Evolutionary conservation across 2,329 filamentous ascomycete genomes (phyloP).

Genomic region (Fusarium falciforme): DNA sequence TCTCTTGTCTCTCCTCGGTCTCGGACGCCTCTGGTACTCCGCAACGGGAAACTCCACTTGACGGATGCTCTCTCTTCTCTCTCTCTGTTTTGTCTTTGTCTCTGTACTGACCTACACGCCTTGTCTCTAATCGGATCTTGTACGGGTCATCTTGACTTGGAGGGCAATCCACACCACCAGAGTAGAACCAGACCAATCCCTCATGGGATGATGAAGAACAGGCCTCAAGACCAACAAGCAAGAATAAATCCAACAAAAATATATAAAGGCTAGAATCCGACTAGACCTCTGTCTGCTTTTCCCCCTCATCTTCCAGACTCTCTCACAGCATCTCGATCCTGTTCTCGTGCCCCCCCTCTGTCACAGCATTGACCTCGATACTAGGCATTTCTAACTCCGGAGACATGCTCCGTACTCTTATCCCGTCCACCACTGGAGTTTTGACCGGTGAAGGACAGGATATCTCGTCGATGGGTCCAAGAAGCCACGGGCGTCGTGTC

Average conservation of each 20-base stretch:
- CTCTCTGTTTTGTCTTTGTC: neutral
- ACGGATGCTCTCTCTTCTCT: neutral
- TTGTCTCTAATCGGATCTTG: neutral
- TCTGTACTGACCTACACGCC: neutral
- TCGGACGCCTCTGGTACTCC: neutral
- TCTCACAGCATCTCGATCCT: neutral
- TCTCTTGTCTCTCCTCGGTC: neutral
- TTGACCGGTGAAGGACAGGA: constrained; percentile 29
- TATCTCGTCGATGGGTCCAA: constrained; percentile 16
- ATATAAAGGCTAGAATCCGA: neutral
- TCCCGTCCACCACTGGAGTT: constrained; percentile 3
- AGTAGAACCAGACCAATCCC: neutral
- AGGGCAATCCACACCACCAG: neutral
- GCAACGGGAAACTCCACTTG: constrained; percentile 4
- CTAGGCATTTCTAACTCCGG: neutral
- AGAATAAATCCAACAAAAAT: neutral
- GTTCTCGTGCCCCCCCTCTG: neutral
- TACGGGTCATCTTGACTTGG: neutral
- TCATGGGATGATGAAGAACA: neutral
- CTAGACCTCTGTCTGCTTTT: neutral
- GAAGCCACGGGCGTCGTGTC: neutral
- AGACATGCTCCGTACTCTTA: neutral
- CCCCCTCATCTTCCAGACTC: neutral
- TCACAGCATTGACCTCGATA: neutral
- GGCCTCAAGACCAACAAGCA: neutral